Conservation (phyloP, 2,329 filamentous ascomycete genomes). For the Fusarium devonianum region DNA sequence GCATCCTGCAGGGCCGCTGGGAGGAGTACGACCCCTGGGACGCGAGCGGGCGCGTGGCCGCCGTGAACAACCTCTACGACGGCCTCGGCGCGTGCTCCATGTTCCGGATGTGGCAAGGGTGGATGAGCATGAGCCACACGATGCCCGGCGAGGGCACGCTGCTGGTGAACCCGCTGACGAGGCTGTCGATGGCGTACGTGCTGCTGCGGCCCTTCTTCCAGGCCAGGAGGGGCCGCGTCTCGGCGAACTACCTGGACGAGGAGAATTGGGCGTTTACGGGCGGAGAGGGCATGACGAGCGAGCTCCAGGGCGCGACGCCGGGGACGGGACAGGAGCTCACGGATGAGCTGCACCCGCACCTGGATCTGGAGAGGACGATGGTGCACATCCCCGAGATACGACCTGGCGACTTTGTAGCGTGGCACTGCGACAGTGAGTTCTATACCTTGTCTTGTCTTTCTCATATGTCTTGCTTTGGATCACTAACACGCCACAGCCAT, state of each 20-base stretch:
- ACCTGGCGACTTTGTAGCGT: constrained; percentile 81
- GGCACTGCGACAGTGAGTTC: constrained; percentile 76
- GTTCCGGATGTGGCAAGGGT: constrained; percentile 90
- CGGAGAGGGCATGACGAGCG: constrained; percentile 56
- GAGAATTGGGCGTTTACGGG: constrained; percentile 67
- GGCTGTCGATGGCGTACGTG: constrained; percentile 78
- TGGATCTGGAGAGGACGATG: constrained; percentile 72
- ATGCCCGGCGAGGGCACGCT: constrained; percentile 80
- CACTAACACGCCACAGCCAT: constrained; percentile 56
- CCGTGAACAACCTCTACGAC: constrained; percentile 78
- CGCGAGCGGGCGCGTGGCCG: constrained; percentile 70
- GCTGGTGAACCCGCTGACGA: constrained; percentile 79
- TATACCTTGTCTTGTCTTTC: background rate
- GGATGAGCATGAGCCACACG: constrained; percentile 80
- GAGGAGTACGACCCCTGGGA: constrained; percentile 86
- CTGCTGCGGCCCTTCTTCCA: constrained; percentile 86
- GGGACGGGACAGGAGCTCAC: constrained; percentile 76
- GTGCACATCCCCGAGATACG: constrained; percentile 71
- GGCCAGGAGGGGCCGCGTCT: constrained; percentile 46
- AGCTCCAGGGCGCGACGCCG: constrained; percentile 74
- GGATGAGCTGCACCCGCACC: constrained; percentile 73
- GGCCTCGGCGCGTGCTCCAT: constrained; percentile 83
- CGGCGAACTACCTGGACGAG: constrained; percentile 53
- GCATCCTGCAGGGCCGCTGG: constrained; percentile 78
- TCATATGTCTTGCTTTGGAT: background rate